Evolutionary conservation across 306 rosid species (phyloP).

Genomic region (Amphicarpaea edgeworthii): DNA sequence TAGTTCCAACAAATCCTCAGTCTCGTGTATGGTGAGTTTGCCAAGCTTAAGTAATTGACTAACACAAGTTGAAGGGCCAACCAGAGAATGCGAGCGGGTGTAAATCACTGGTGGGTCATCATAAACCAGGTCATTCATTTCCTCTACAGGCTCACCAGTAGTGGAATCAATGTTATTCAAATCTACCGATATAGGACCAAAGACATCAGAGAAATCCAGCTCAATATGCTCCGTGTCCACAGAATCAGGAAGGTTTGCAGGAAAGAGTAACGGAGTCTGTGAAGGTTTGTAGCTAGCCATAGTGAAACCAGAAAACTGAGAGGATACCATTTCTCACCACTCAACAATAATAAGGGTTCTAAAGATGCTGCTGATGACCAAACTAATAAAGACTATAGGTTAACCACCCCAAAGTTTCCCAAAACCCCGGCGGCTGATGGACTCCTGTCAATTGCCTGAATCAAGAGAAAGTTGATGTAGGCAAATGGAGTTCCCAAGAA

Average conservation of each 20-base stretch:
- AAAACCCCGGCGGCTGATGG: conserved; percentile 63
- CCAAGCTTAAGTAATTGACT: conserved; percentile 79
- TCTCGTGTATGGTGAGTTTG: conserved; percentile 75
- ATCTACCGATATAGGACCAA: conserved; percentile 82
- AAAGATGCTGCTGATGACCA: conserved; percentile 48
- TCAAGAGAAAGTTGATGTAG: conserved; percentile 71
- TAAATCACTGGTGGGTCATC: conserved; percentile 81
- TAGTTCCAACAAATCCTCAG: conserved; percentile 60
- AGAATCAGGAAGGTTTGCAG: conserved; percentile 53
- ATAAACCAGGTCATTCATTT: conserved; percentile 62
- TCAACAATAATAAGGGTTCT: conserved; percentile 42
- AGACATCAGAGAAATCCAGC: conserved; percentile 88
- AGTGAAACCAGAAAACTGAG: conserved; percentile 68
- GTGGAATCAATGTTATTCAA: conserved; percentile 54
- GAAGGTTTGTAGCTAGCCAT: conserved; percentile 51
- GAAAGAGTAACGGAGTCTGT: conserved; percentile 59
- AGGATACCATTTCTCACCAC: conserved; percentile 76
- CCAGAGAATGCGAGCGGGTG: conserved; percentile 89
- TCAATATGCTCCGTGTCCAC: conserved; percentile 68
- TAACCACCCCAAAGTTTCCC: conserved; percentile 49
- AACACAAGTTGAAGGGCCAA: conserved; percentile 87
- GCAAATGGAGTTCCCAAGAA: conserved; percentile 89
- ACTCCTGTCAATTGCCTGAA: conserved; percentile 83
- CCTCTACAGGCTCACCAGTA: conserved; percentile 51
- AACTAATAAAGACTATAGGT: conserved; percentile 46